Conservation (phyloP, 805 yeast genomes). For the Starmera pachycereana region DNA sequence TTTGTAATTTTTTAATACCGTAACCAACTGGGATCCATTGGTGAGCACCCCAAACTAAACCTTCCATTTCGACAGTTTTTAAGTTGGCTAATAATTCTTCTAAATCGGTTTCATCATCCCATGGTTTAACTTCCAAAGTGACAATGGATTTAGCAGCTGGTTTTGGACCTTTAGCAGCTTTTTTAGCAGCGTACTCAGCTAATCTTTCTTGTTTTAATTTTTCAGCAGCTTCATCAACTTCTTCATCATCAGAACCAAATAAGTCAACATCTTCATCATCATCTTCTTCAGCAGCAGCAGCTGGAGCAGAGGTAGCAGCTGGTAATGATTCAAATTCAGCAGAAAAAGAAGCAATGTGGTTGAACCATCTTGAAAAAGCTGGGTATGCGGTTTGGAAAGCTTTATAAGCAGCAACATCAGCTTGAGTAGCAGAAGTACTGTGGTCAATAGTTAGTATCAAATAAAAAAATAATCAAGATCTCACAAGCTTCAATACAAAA, state of each 20-base stretch:
- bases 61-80: slow-evolving; percentile 78
- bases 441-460: slow-evolving; percentile 10
- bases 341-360: slow-evolving; percentile 92
- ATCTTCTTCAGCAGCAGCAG: slow-evolving; percentile 64
- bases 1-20: slow-evolving; percentile 99
- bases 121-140: slow-evolving; percentile 97
- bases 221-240: slow-evolving; percentile 96
- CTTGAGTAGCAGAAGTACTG: slow-evolving; percentile 86
- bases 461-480: background rate
- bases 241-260: slow-evolving; percentile 87
- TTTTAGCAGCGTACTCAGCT: slow-evolving; percentile 95
- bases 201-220: slow-evolving; percentile 94
- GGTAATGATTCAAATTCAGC: slow-evolving; percentile 77
- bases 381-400: slow-evolving; percentile 91
- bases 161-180: slow-evolving; percentile 95
- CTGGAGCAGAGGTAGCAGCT: slow-evolving; percentile 52
- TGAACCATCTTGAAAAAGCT: slow-evolving; percentile 95
- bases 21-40: slow-evolving; percentile 95
- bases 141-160: slow-evolving; percentile 98
- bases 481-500: background rate
- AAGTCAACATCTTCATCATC: slow-evolving; percentile 88
- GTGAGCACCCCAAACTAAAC: slow-evolving; percentile 97
- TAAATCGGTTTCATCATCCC: slow-evolving; percentile 99
- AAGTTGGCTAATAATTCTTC: slow-evolving; percentile 82
- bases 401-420: slow-evolving; percentile 90